Conservation (phyloP, 768 basidiomycete genomes). For the Russula virescens region DNA sequence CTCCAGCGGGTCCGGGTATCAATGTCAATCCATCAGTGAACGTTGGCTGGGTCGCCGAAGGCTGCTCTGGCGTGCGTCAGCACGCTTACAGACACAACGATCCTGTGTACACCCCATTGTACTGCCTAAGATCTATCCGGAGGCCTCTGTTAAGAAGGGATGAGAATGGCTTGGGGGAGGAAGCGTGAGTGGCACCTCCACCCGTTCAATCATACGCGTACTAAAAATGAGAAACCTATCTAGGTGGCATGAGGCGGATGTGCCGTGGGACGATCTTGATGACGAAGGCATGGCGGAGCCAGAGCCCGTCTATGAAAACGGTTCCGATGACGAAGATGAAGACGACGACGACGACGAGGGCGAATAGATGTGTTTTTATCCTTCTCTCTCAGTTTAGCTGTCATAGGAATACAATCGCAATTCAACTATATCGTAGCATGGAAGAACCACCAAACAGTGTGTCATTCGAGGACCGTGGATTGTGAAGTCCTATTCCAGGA, state of each 20-base stretch:
- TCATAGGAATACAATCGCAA: background rate
- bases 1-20: background rate
- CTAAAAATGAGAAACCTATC: background rate
- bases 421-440: background rate
- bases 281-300: constrained; percentile 11
- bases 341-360: background rate
- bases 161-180: background rate
- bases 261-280: constrained; percentile 13
- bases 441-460: background rate
- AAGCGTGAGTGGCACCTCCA: background rate
- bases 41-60: constrained; percentile 2
- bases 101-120: constrained; percentile 8
- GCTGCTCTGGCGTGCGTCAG: constrained; percentile 8
- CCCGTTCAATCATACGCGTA: background rate
- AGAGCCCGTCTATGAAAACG: background rate
- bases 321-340: background rate
- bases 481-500: background rate
- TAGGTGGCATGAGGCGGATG: constrained; percentile 14
- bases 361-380: background rate
- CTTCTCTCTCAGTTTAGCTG: background rate
- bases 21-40: background rate
- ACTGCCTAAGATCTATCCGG: background rate
- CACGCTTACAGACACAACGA: background rate
- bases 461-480: background rate
- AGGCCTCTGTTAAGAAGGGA: background rate